Percentiles rank a stretch among this genome's conserved stretches.
phyloP scores from a whole-genome alignment of 306 rosid genomes.

The Sesbania bispinosa region DNA sequence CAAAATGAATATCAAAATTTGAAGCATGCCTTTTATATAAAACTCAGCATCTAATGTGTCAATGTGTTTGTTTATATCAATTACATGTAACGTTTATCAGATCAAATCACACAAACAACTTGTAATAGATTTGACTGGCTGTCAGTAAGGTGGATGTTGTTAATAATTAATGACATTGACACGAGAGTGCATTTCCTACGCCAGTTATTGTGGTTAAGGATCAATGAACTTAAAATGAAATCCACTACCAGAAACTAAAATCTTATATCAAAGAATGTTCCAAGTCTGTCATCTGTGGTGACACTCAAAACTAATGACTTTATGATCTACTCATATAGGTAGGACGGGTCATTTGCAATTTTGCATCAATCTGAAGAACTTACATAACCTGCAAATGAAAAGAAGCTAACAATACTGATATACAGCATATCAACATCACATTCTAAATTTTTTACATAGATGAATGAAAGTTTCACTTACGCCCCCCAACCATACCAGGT shows the following conservation, averaged over 20 bases:
- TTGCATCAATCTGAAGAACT: constrained; percentile 35
- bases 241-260: constrained; percentile 27
- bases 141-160: too few relatives aligned
- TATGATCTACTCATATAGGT: constrained; percentile 23
- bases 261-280: constrained; percentile 39
- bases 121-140: too few relatives aligned
- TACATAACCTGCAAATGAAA: constrained; percentile 29
- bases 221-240: constrained; percentile 3
- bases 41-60: too few relatives aligned
- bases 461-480: constrained; percentile 45
- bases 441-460: constrained; percentile 6
- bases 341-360: neutral
- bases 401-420: constrained; percentile 29
- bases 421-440: constrained; percentile 48
- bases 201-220: neutral
- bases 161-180: too few relatives aligned
- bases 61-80: too few relatives aligned
- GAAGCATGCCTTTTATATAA: too few relatives aligned
- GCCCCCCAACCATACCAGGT: constrained; percentile 91
- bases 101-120: too few relatives aligned
- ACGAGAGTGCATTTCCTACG: too few relatives aligned
- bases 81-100: too few relatives aligned
- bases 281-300: constrained; percentile 29
- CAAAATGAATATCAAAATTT: too few relatives aligned
- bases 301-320: constrained; percentile 40